A percentile compares a stretch with the other conserved stretches of the same genome.
phyloP scores from a whole-genome alignment of 75 land plant species.

The Cunninghamia lanceolata region DNA sequence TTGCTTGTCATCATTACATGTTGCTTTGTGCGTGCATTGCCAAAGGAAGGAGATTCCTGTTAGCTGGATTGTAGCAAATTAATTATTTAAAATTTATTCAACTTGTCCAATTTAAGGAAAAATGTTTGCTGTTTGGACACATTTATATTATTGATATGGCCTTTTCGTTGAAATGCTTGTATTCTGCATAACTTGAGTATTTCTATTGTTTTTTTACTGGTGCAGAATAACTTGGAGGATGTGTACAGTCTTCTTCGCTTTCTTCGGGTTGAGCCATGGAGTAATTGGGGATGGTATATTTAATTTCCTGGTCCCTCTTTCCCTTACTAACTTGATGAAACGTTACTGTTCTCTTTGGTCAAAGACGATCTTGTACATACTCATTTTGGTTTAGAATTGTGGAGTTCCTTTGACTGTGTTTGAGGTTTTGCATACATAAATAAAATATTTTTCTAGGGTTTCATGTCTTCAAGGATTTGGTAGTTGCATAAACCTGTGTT shows the following conservation, averaged over 20 bases:
- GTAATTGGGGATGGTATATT: slow-evolving; percentile 79
- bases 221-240: slow-evolving; percentile 92
- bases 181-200: slow-evolving; percentile 1
- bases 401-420: not conserved
- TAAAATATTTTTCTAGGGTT: not conserved
- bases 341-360: not conserved
- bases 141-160: not conserved
- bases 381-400: not conserved
- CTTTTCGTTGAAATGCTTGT: not conserved
- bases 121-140: not conserved
- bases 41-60: not conserved
- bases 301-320: not conserved
- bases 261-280: slow-evolving; percentile 90
- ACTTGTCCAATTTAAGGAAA: not conserved
- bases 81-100: not conserved
- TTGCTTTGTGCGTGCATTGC: not conserved
- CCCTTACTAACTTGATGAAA: not conserved
- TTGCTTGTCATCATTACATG: not conserved
- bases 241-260: slow-evolving; percentile 81
- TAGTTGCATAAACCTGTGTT: not conserved
- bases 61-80: not conserved
- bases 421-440: not conserved
- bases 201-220: slow-evolving; percentile 8
- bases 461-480: not conserved
- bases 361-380: not conserved